These are phyloP conservation scores for Mrakia blollopis DNA, from an alignment of 768 basidiomycete genomes.

Conservation along the genomic window DNA sequence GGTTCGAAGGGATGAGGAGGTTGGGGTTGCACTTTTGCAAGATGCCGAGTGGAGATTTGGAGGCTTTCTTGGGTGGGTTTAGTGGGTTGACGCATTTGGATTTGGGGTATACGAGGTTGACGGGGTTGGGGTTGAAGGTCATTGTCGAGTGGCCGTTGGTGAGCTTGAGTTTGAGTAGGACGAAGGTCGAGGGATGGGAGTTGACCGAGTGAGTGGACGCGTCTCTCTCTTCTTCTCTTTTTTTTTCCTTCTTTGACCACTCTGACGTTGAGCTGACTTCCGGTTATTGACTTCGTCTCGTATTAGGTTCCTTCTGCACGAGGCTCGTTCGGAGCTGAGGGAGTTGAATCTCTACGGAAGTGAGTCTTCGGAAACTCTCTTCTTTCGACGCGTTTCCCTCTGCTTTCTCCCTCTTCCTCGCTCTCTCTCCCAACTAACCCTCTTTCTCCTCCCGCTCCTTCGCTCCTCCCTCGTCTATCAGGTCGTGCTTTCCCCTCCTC, in stretches of 20 bases:
- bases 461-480: neutral
- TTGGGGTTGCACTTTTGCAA: slow-evolving; percentile 14
- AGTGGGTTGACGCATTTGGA: slow-evolving; percentile 45
- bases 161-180: slow-evolving; percentile 75
- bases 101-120: slow-evolving; percentile 41
- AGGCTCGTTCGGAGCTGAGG: slow-evolving; percentile 34
- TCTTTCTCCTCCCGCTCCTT: neutral
- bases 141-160: slow-evolving; percentile 57
- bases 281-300: neutral
- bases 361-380: slow-evolving; percentile 48
- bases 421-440: too few species aligned
- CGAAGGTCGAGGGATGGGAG: slow-evolving; percentile 52
- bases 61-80: slow-evolving; percentile 38
- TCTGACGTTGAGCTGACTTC: neutral
- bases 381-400: neutral
- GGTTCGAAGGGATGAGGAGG: slow-evolving; percentile 12
- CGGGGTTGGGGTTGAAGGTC: slow-evolving; percentile 49
- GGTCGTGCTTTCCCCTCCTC: slow-evolving; percentile 57
- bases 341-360: slow-evolving; percentile 90
- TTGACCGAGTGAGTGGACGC: slow-evolving; percentile 16
- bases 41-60: slow-evolving; percentile 16
- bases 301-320: slow-evolving; percentile 42
- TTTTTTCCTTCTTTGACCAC: neutral
- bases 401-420: neutral
- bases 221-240: neutral